Base-by-base conservation (phyloP, 345 rosid genomes). In the Noccaea caerulescens region DNA sequence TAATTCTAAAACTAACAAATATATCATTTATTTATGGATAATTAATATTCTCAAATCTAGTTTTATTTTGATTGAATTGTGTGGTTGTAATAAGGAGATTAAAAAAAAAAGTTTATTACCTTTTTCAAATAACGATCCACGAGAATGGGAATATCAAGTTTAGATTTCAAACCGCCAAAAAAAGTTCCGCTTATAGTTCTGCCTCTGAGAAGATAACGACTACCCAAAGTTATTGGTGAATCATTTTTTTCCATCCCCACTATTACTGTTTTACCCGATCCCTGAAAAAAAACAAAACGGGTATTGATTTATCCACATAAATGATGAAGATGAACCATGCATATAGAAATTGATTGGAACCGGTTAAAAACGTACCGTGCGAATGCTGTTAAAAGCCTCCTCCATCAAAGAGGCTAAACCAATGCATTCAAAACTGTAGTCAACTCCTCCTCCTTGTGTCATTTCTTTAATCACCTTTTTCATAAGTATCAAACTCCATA, bases 341-440 rank as follows among this genome's bases (percentile, higher is more conserved):
- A 33, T 18, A 20, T 9, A 43, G 6, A 43, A 44, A 39, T 10
- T 14, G 23, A 27, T 3, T 12, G 8, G 7, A 38, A 27, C 4
- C 51, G 59, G 75, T 61, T 20, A 4, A 58, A 39, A 10, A 9
- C 36, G 3, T 32, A 43, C 93, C 84, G 58, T 42, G 11, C 87
- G 79, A 67, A 72, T 84, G 76, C 94, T 80, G 3, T 9, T 57
- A 69, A 88, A 82, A 75, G 93, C 92, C 0, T 82, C 88, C 5
- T 60, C 54, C 91, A 83, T 81, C 6, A 71, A 37, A 0, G 93
- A 83, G 6, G 87, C 75, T 59, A 83, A 76, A 10, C 97, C 94
- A 67, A 91, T 65, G 71, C 95, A 88, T 70, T 88, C 95, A 13
- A 91, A 91, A 85, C 88, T 83, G 32, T 85, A 91, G 61, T 91